phyloP scores from a whole-genome alignment of 2,329 filamentous ascomycete genomes.

The Cladophialophora psammophila region DNA sequence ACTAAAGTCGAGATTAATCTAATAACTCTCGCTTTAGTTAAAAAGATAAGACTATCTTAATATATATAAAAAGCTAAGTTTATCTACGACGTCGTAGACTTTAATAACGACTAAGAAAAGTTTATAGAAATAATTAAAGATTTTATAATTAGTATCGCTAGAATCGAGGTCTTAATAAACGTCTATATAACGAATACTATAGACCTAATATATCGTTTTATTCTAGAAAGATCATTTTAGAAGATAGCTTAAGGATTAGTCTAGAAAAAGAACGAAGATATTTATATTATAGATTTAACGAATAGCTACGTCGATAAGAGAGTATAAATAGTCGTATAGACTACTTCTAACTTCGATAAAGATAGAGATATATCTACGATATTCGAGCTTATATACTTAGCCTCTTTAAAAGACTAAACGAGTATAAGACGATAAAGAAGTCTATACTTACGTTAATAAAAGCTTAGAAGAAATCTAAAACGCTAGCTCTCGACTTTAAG shows the following conservation, averaged over 20 bases:
- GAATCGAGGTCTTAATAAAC: slow-evolving; percentile 4
- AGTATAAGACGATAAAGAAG: slow-evolving; percentile 5
- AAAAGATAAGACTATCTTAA: neutral
- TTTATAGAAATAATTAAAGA: slow-evolving; percentile 13
- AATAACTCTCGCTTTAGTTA: neutral
- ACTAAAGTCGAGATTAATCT: neutral
- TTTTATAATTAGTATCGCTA: neutral
- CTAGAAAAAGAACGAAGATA: neutral
- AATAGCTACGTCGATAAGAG: neutral
- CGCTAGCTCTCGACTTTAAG: neutral
- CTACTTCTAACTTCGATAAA: neutral
- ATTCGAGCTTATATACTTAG: neutral
- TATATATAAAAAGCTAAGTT: neutral
- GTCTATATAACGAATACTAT: neutral
- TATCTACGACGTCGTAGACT: slow-evolving; percentile 3
- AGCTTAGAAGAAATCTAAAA: neutral
- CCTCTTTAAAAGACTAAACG: slow-evolving; percentile 4
- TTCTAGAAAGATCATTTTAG: neutral
- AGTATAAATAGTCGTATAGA: neutral
- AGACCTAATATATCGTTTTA: neutral
- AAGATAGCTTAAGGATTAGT: neutral
- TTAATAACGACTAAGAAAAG: neutral
- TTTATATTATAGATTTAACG: neutral
- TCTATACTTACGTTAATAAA: neutral
- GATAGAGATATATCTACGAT: neutral